Evolutionary conservation across 1,284 basidiomycete species (phyloP).

Genomic region (Ceraceosorus guamensis): DNA sequence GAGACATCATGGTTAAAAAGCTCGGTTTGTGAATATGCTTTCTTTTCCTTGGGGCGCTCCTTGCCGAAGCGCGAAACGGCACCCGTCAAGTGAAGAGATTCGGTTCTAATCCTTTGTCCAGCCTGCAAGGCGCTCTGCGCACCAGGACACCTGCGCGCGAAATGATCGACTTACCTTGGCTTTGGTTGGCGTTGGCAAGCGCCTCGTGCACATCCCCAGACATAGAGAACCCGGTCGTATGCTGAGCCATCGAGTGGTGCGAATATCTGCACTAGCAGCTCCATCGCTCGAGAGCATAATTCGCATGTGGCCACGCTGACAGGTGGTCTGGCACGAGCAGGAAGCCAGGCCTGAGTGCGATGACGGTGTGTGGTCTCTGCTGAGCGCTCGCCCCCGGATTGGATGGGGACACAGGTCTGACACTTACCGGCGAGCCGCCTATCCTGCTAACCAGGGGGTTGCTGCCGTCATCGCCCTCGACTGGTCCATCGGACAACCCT

Average conservation of each 20-base stretch:
- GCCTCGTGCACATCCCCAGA: slow-evolving; percentile 43
- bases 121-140: background rate
- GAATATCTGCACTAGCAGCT: slow-evolving; percentile 46
- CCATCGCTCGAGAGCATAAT: slow-evolving; percentile 39
- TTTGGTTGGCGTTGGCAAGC: slow-evolving; percentile 34
- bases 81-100: slow-evolving; percentile 49
- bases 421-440: slow-evolving; percentile 28
- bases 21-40: slow-evolving; percentile 46
- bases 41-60: slow-evolving; percentile 35
- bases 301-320: slow-evolving; percentile 20
- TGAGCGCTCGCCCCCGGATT: background rate
- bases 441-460: slow-evolving; percentile 47
- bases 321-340: slow-evolving; percentile 22
- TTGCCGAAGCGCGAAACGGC: background rate
- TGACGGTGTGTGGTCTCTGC: background rate
- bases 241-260: slow-evolving; percentile 43
- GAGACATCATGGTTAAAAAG: slow-evolving; percentile 48
- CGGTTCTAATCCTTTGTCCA: slow-evolving; percentile 41
- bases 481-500: slow-evolving; percentile 39
- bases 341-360: slow-evolving; percentile 32
- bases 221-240: slow-evolving; percentile 40
- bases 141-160: background rate
- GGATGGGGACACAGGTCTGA: background rate
- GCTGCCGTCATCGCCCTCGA: slow-evolving; percentile 35
- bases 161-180: slow-evolving; percentile 28